A percentile compares a stretch with the other conserved stretches of the same genome.
Conservation (phyloP, 768 basidiomycete species). For the Hypholoma fasciculare region DNA sequence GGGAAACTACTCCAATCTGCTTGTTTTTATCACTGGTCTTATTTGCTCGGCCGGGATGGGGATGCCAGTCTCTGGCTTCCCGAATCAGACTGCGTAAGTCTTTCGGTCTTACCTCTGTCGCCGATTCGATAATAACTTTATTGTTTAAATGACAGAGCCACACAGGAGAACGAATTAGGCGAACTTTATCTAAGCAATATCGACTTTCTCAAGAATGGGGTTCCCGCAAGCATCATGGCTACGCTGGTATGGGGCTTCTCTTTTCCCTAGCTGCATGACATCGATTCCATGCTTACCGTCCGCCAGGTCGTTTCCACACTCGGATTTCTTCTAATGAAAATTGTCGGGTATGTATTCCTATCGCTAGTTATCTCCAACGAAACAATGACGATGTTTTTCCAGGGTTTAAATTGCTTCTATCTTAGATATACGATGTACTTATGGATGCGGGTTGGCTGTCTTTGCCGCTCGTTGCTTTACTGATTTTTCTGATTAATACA, state of each 20-base stretch:
- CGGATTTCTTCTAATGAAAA: conserved; percentile 76
- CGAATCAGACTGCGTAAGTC: conserved; percentile 93
- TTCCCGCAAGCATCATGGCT: conserved; percentile 92
- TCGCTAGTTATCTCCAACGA: background rate
- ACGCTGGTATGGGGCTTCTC: conserved; percentile 55
- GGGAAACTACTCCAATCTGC: conserved; percentile 68
- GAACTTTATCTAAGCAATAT: conserved; percentile 80
- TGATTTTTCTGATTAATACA: background rate
- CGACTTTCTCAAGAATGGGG: conserved; percentile 92
- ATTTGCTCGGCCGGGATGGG: conserved; percentile 98
- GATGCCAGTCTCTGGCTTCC: conserved; percentile 98
- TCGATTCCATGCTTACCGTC: conserved; percentile 7
- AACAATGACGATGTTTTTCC: background rate
- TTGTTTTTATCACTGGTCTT: conserved; percentile 91
- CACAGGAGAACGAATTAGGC: conserved; percentile 94
- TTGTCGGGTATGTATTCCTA: conserved; percentile 57
- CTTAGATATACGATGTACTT: conserved; percentile 1
- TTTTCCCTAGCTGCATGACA: background rate
- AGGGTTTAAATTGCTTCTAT: conserved; percentile 13
- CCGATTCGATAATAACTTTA: conserved; percentile 13
- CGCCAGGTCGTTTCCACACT: conserved; percentile 80
- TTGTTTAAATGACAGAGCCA: conserved; percentile 52
- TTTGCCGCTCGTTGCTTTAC: background rate
- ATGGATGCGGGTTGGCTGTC: background rate
- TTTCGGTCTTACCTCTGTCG: conserved; percentile 8